phyloP scores from a whole-genome alignment of 768 basidiomycete genomes.

The Podaxis sp. region DNA sequence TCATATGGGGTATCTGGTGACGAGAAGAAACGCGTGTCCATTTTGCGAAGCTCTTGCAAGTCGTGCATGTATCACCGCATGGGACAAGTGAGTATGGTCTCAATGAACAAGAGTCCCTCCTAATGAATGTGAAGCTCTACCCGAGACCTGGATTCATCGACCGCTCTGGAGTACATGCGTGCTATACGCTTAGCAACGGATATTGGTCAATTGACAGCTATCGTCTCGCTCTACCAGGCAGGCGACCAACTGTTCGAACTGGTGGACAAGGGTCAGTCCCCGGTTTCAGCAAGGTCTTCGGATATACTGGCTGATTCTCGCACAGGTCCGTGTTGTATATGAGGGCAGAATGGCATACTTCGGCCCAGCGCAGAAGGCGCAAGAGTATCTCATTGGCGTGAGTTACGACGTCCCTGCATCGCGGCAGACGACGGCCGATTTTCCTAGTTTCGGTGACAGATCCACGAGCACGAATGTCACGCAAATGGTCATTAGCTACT shows the following conservation, averaged over 20 bases:
- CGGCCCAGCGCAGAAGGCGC: constrained; percentile 60
- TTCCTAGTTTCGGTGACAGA: constrained; percentile 63
- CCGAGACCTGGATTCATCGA: constrained; percentile 61
- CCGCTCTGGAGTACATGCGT: constrained; percentile 68
- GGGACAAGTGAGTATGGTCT: constrained; percentile 50
- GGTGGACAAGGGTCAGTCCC: too few species aligned
- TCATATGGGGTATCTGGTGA: constrained; percentile 69
- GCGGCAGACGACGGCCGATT: constrained; percentile 63
- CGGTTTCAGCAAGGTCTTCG: too few species aligned
- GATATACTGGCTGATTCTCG: constrained; percentile 37
- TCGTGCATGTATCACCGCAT: constrained; percentile 51
- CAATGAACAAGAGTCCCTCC: constrained; percentile 9
- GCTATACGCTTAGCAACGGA: constrained; percentile 64
- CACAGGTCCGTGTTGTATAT: constrained; percentile 78
- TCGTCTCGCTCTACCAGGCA: constrained; percentile 86
- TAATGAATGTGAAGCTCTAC: constrained; percentile 41
- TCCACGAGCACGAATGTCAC: constrained; percentile 40
- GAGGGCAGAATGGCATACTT: constrained; percentile 73
- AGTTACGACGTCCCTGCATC: constrained; percentile 58
- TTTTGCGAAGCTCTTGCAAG: constrained; percentile 59
- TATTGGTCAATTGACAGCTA: constrained; percentile 45
- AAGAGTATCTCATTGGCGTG: constrained; percentile 68
- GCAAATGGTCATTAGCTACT: constrained; percentile 11
- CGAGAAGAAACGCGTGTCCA: constrained; percentile 78
- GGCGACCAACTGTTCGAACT: constrained; percentile 56